A percentile compares a stretch with the other conserved stretches of the same genome.
These are phyloP conservation scores for Withania somnifera DNA, from an alignment of 305 asterid genomes.

Conservation along the genomic window DNA sequence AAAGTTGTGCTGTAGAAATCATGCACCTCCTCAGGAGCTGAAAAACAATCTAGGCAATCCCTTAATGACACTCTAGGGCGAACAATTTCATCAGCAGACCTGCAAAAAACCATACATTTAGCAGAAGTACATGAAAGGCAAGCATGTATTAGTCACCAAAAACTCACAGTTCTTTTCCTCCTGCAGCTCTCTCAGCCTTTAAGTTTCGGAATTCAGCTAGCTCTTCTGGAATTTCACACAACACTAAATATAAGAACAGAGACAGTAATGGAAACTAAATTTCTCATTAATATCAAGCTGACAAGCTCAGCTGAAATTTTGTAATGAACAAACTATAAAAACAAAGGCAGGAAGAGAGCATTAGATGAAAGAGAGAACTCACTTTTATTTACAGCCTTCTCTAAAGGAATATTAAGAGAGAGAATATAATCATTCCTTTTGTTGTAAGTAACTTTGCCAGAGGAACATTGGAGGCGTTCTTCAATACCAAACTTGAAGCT, in stretches of 20 bases:
- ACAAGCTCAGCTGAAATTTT: background rate
- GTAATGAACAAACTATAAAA: background rate
- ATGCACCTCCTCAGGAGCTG: conserved; percentile 82
- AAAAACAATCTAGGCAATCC: conserved; percentile 82
- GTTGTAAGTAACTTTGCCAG: conserved; percentile 89
- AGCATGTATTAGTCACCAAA: conserved; percentile 1
- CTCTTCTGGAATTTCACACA: conserved; percentile 42
- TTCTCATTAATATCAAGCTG: background rate
- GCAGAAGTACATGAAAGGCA: conserved; percentile 7
- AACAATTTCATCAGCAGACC: conserved; percentile 71
- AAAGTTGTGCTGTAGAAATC: conserved; percentile 85
- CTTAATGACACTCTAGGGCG: conserved; percentile 84
- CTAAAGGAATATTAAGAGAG: conserved; percentile 74
- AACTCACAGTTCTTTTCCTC: conserved; percentile 80
- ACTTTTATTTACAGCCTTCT: conserved; percentile 85
- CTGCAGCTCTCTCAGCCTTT: conserved; percentile 59
- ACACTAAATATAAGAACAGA: conserved; percentile 14
- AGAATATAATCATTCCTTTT: conserved; percentile 70
- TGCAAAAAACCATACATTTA: conserved; percentile 21
- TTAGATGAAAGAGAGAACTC: conserved; percentile 20
- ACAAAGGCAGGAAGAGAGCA: background rate
- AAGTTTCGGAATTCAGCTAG: conserved; percentile 58
- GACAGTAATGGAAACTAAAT: background rate
- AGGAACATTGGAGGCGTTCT: conserved; percentile 80
- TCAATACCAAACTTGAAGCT: conserved; percentile 94